These are phyloP conservation scores for Aspergillus texensis DNA, from an alignment of 2,329 filamentous ascomycete genomes.

Conservation along the genomic window DNA sequence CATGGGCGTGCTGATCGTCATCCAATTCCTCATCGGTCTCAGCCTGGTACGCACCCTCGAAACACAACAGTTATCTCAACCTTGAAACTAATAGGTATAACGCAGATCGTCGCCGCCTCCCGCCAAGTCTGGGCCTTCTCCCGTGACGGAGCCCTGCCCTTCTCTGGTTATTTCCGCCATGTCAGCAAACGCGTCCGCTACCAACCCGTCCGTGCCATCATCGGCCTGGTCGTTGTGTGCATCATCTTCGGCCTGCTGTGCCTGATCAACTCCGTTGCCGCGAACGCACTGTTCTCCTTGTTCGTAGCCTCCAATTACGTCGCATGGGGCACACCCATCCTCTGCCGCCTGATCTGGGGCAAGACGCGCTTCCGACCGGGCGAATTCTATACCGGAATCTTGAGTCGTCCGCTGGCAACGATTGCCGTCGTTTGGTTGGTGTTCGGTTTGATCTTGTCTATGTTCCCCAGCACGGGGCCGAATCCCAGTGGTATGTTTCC, in stretches of 20 bases:
- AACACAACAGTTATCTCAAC: neutral
- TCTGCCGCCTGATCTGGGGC: constrained; percentile 62
- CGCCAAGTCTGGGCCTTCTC: constrained; percentile 67
- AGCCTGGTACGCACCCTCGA: constrained; percentile 45
- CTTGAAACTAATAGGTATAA: neutral
- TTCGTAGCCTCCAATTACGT: constrained; percentile 63
- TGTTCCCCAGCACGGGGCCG: constrained; percentile 62
- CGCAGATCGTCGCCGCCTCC: constrained; percentile 57
- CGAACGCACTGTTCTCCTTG: constrained; percentile 59
- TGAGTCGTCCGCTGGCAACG: constrained; percentile 58
- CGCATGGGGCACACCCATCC: constrained; percentile 62
- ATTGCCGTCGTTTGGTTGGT: constrained; percentile 56
- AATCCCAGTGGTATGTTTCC: constrained; percentile 48
- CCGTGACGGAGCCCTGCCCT: constrained; percentile 63
- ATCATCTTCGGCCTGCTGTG: constrained; percentile 60
- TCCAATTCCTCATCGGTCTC: constrained; percentile 65
- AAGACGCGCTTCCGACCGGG: constrained; percentile 60
- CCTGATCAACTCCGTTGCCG: constrained; percentile 60
- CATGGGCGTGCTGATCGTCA: constrained; percentile 62
- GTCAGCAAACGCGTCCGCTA: constrained; percentile 59
- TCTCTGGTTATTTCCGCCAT: constrained; percentile 59
- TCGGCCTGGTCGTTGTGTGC: constrained; percentile 55
- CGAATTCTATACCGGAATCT: constrained; percentile 59
- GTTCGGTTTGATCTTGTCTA: constrained; percentile 59
- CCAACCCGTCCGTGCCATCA: constrained; percentile 61